Evolutionary conservation across 2,329 filamentous ascomycete species (phyloP).

Genomic region (Drechmeria coniospora): DNA sequence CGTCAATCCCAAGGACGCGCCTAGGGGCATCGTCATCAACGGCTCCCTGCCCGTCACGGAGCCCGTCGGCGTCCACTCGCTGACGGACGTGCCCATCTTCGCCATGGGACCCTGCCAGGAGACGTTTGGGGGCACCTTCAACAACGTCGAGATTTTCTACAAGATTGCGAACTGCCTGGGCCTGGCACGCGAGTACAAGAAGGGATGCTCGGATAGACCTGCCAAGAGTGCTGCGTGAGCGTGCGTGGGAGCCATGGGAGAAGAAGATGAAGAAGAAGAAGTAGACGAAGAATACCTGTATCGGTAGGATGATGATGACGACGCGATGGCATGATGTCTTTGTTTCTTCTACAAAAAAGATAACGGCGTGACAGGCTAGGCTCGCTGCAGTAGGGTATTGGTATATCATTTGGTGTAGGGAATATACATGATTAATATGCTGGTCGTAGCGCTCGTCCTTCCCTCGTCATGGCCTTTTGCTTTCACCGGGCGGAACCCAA

Average conservation of each 20-base stretch:
- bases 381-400: too few relatives aligned
- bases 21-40: slow-evolving; percentile 56
- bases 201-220: slow-evolving; percentile 9
- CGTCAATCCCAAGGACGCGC: slow-evolving; percentile 51
- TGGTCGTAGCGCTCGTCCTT: too few relatives aligned
- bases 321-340: slow-evolving; percentile 3
- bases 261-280: too few relatives aligned
- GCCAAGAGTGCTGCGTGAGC: too few relatives aligned
- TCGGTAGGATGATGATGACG: slow-evolving; percentile 4
- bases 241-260: background rate
- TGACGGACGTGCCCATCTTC: slow-evolving; percentile 68
- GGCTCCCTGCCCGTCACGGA: slow-evolving; percentile 53
- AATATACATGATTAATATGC: too few relatives aligned
- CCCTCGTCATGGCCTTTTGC: too few relatives aligned
- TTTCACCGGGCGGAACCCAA: too few relatives aligned
- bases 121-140: slow-evolving; percentile 55
- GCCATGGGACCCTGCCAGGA: slow-evolving; percentile 68
- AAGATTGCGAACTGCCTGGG: slow-evolving; percentile 57
- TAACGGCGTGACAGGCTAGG: too few relatives aligned
- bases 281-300: too few relatives aligned
- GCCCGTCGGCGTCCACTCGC: slow-evolving; percentile 55
- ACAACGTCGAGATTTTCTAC: slow-evolving; percentile 60
- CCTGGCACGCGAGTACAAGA: slow-evolving; percentile 19
- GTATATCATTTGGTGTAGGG: too few relatives aligned
- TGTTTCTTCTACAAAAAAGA: slow-evolving; percentile 1